Evolutionary conservation across 1,284 basidiomycete species (phyloP), one percentile per base, ranked within the genome.

Genomic region (Chondrostereum purpureum): DNA sequence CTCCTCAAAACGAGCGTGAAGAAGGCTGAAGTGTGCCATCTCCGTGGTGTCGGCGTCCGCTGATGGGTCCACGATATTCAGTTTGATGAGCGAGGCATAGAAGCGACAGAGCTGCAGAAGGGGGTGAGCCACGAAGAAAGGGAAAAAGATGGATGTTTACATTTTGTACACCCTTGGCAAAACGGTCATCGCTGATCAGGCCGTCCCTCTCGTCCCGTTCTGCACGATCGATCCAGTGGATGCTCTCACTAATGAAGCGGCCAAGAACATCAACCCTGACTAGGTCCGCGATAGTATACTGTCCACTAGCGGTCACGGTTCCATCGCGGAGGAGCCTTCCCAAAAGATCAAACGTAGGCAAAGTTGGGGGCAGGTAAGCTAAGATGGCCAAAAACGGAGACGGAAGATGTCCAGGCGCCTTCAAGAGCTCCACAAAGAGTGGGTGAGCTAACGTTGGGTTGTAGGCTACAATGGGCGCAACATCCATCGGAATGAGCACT

Each of bases 331-430:
- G 62, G 3, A 88, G 64, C 10, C 77, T 72, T 10, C 79, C 82
- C 33, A 87, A 63, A 19, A 88, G 64, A 56, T 88, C 83, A 53
- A 88, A 84, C 3, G 81, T 78, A n/a, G 81, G 69, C 21, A 88
- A 64, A 0, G 76, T 77, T 0, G 84, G 84, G 4, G 85, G 80
- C 27, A 84, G 68, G 50, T 65, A 69, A 5, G 67, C 66, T 12
- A 85, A 61, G 16, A 77, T 72, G 36, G 83, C 77, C 42, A 84
- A 66, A 59, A 78, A 83, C 8, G 71, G 64, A 42, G 61, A 63
- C 14, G 66, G 63, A 46, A 70, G 68, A 31, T 31, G 27, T 8
- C 27, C 27, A n/a, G 27, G 27, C 27, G 57, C 58, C 22, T 63
- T 66, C 44, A 86, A 67, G 22, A 86, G 65, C 14, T 75, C 70